Conservation (phyloP, 805 yeast genomes). For the Saturnispora saitoi region DNA sequence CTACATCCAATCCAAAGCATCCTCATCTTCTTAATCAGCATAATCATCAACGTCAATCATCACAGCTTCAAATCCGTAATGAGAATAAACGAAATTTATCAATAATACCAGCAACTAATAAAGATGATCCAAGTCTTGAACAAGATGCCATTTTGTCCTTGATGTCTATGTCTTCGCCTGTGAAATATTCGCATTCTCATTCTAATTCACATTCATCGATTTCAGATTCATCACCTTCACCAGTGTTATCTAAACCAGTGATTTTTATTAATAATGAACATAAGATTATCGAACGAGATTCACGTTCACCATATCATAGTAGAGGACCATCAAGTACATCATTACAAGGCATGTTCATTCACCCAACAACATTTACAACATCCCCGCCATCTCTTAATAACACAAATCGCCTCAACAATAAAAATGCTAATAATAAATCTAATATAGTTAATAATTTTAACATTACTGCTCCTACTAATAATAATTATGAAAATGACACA, state of each 20-base stretch:
- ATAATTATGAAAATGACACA: neutral
- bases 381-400: neutral
- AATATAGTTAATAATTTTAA: neutral
- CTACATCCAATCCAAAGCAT: neutral
- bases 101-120: neutral
- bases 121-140: constrained; percentile 29
- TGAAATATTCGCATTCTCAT: constrained; percentile 15
- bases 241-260: constrained; percentile 7
- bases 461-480: neutral
- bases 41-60: neutral
- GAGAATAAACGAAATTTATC: neutral
- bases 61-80: neutral
- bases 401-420: neutral
- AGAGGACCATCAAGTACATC: neutral
- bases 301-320: constrained; percentile 1
- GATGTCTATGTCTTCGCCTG: constrained; percentile 48
- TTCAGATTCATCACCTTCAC: constrained; percentile 11
- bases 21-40: constrained; percentile 9
- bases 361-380: neutral
- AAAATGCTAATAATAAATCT: neutral
- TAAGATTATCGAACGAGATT: constrained; percentile 4
- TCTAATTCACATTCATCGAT: constrained; percentile 6
- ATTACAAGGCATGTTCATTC: neutral
- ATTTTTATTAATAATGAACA: neutral
- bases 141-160: constrained; percentile 49